phyloP scores from a whole-genome alignment of 1,284 basidiomycete genomes.

The Papiliotrema laurentii region DNA sequence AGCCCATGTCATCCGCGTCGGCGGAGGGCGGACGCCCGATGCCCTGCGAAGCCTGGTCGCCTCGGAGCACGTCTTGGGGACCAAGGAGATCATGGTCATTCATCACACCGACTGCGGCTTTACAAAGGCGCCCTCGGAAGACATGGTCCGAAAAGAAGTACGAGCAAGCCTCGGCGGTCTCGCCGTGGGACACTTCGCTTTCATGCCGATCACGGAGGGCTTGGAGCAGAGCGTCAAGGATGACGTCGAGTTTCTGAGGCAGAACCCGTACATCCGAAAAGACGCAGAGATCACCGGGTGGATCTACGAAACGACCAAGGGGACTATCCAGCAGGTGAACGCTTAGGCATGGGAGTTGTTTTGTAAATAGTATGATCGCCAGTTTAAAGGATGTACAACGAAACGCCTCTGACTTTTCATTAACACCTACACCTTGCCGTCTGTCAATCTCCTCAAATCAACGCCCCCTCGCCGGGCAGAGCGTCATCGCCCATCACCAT shows the following conservation, averaged over 20 bases:
- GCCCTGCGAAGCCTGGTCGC: slow-evolving; percentile 22
- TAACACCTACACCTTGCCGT: too few relatives aligned
- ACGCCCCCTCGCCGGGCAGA: slow-evolving; percentile 31
- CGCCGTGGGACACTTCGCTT: slow-evolving; percentile 10
- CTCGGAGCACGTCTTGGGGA: slow-evolving; percentile 23
- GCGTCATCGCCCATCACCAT: slow-evolving; percentile 42
- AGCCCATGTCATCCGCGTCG: slow-evolving; percentile 23
- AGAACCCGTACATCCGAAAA: slow-evolving; percentile 10
- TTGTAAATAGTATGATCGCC: too few relatives aligned
- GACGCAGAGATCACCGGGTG: slow-evolving; percentile 12
- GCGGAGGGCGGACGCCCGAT: slow-evolving; percentile 21
- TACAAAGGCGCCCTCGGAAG: slow-evolving; percentile 11
- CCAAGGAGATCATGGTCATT: slow-evolving; percentile 21
- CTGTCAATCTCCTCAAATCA: too few relatives aligned
- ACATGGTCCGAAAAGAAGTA: slow-evolving; percentile 8
- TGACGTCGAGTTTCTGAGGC: slow-evolving; percentile 12
- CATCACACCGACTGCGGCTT: slow-evolving; percentile 26
- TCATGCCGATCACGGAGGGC: slow-evolving; percentile 10
- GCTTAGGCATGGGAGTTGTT: too few relatives aligned
- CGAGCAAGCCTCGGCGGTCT: slow-evolving; percentile 7
- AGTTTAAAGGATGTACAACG: too few relatives aligned
- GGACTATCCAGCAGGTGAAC: slow-evolving; percentile 11
- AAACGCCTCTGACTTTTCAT: too few relatives aligned
- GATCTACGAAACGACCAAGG: slow-evolving; percentile 13
- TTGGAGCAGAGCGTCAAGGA: slow-evolving; percentile 10